Conservation (phyloP, 1,284 basidiomycete species). For the Cryptococcus sp. region DNA sequence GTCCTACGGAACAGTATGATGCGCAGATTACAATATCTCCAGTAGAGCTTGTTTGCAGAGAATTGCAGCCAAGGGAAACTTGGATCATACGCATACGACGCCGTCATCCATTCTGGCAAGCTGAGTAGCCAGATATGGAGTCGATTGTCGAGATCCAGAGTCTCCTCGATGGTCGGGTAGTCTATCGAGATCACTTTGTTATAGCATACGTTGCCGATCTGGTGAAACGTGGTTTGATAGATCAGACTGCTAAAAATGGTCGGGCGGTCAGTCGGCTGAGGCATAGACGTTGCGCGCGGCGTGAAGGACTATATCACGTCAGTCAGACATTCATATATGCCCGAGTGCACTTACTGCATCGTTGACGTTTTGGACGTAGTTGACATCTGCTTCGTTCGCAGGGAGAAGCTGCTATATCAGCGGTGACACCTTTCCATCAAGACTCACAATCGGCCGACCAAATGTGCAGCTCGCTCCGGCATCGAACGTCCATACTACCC, state of each 20-base stretch:
- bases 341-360: slow-evolving; percentile 1
- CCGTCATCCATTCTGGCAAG: slow-evolving; percentile 20
- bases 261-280: slow-evolving; percentile 10
- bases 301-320: slow-evolving; percentile 15
- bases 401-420: slow-evolving; percentile 20
- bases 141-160: slow-evolving; percentile 23
- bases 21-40: slow-evolving; percentile 30
- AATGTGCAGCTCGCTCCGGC: slow-evolving; percentile 33
- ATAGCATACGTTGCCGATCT: slow-evolving; percentile 22
- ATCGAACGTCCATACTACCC: slow-evolving; percentile 33
- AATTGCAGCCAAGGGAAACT: slow-evolving; percentile 26
- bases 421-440: no score
- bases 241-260: slow-evolving; percentile 28
- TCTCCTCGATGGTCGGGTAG: slow-evolving; percentile 16
- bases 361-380: slow-evolving; percentile 19
- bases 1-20: slow-evolving; percentile 26
- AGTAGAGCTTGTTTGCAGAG: slow-evolving; percentile 29
- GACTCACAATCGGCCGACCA: slow-evolving; percentile 31
- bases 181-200: slow-evolving; percentile 22
- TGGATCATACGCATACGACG: background rate
- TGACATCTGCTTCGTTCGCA: slow-evolving; percentile 21
- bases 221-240: slow-evolving; percentile 22
- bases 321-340: no score
- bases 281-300: slow-evolving; percentile 11
- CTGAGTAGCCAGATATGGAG: slow-evolving; percentile 13